phyloP scores from a whole-genome alignment of 257 asterid species.

The Solanum gracilifrons region DNA sequence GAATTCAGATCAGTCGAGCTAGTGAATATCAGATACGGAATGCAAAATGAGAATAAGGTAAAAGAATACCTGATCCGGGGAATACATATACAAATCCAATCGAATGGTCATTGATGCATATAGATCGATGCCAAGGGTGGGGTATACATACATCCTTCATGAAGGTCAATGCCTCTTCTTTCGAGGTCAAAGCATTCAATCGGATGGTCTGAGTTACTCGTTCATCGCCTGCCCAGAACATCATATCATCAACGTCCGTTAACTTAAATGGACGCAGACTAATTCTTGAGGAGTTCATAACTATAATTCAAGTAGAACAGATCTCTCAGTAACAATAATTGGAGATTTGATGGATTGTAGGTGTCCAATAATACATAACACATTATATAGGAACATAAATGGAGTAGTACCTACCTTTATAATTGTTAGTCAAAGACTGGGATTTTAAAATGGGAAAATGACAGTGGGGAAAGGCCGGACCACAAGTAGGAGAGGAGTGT shows the following conservation, averaged over 20 bases:
- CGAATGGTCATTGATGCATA: conserved; percentile 27
- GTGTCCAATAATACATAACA: neutral
- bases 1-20: neutral
- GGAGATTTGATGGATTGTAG: neutral
- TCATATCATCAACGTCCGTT: conserved; percentile 26
- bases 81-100: conserved; percentile 22
- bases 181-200: conserved; percentile 31
- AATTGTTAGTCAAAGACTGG: neutral
- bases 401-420: neutral
- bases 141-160: conserved; percentile 27
- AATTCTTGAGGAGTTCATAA: conserved; percentile 25
- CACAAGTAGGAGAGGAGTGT: too few species aligned
- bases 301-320: neutral
- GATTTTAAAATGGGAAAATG: neutral
- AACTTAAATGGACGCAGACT: conserved; percentile 28
- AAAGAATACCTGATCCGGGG: conserved; percentile 16
- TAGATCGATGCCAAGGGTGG: conserved; percentile 36
- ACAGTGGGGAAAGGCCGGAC: neutral
- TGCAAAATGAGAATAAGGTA: neutral
- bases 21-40: neutral
- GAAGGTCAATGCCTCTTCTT: conserved; percentile 32
- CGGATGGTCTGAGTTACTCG: conserved; percentile 20
- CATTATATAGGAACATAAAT: neutral
- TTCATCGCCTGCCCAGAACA: conserved; percentile 48
- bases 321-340: neutral